Base-by-base conservation (phyloP, 2,329 filamentous ascomycete genomes). In the Annulohypoxylon truncatum region DNA sequence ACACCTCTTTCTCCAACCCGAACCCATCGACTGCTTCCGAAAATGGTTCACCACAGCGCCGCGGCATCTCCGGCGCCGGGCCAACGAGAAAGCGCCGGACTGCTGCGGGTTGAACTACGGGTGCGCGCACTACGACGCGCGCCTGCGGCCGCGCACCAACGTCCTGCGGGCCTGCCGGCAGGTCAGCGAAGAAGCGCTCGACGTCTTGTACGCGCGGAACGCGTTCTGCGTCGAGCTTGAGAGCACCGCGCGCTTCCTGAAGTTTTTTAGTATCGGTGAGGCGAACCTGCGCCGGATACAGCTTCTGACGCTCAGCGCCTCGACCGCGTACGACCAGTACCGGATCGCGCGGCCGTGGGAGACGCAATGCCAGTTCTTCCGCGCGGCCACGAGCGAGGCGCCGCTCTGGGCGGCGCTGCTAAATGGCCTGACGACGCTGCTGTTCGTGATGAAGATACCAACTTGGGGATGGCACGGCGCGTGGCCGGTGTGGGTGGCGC, bases 261-360 rank as follows among this genome's bases (percentile, higher is more conserved):
- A 57, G 9, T 61, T 67, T 38, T 69, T 66, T 33, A 15, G 40
- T 2, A 15, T 69, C 7, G 63, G 63, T 18, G 59, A 56, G 47
- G 8, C 2, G 12, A 68, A 67, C n/a, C 47, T 68, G 12, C 29
- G 59, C 6, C 59, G 56, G 3, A 22, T 68, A 3, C 51, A 38
- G 4, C 33, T 57, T 6, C 33, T 68, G 2, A 15, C 22, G 15
- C 35, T 66, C 4, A 24, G 4, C 15, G 62, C 54, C 7, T 56
- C 6, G 2, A 68, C 66, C 0, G 13, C 10, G 5, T 60, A 57
- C 22, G 55, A 48, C 15, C 28, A 13, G 22, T 66, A 66, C 33
- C 4, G 22, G 5, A 44, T 63, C 28, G 40, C 58, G 1, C 10
- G 18, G 3, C 55, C 47, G 2, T 46, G 46, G 28, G 66, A 68